Evolutionary conservation across 768 basidiomycete species (phyloP).

Genomic region (Flagelloscypha sp.): DNA sequence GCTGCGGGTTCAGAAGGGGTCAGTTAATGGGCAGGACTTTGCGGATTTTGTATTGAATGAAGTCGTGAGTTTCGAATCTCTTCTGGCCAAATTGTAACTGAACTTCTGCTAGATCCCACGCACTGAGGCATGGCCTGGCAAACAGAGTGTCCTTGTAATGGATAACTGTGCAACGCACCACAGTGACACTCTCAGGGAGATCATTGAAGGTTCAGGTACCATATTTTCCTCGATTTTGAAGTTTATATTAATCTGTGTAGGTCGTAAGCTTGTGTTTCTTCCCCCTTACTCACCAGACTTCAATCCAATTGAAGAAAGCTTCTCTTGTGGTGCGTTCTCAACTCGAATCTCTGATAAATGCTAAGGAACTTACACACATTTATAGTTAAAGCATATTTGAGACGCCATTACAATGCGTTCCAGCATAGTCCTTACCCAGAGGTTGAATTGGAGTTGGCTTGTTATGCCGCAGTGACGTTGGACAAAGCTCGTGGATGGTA

Average conservation of each 20-base stretch:
- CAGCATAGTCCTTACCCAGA: not conserved
- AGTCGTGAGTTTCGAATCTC: slow-evolving; percentile 7
- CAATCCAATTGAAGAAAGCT: slow-evolving; percentile 21
- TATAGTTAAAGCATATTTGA: not conserved
- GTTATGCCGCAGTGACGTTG: not conserved
- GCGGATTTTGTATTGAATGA: slow-evolving; percentile 11
- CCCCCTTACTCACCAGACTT: slow-evolving; percentile 22
- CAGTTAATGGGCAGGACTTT: slow-evolving; percentile 13
- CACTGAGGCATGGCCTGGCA: slow-evolving; percentile 16
- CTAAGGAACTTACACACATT: too few relatives aligned
- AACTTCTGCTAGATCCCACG: slow-evolving; percentile 5
- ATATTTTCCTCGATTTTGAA: too few relatives aligned
- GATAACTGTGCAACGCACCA: slow-evolving; percentile 24
- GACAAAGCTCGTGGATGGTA: slow-evolving; percentile 1
- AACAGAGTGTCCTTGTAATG: slow-evolving; percentile 17
- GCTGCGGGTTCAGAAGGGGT: slow-evolving; percentile 11
- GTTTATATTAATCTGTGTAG: slow-evolving; percentile 5
- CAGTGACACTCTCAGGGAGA: slow-evolving; percentile 10
- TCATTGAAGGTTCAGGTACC: too few relatives aligned
- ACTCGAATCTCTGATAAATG: too few relatives aligned
- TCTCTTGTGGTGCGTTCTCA: too few relatives aligned
- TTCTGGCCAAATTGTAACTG: not conserved
- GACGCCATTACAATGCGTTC: slow-evolving; percentile 1
- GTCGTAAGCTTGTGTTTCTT: slow-evolving; percentile 13
- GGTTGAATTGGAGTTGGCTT: not conserved